Evolutionary conservation across 129 eudicot genomes (phyloP).

Genomic region (Scalesia atractyloides): DNA sequence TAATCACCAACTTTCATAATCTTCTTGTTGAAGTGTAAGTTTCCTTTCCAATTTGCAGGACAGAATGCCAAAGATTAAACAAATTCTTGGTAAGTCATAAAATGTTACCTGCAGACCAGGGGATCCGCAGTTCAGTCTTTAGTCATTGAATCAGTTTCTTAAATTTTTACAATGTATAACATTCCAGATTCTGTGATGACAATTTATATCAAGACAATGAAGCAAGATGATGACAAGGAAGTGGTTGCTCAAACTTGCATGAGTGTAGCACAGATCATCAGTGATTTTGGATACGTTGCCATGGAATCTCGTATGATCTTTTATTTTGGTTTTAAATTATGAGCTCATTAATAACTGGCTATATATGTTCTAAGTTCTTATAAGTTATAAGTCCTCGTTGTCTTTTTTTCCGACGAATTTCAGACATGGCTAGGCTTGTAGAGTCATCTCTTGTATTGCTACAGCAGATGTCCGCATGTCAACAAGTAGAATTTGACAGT

Average conservation of each 20-base stretch:
- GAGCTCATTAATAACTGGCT: neutral
- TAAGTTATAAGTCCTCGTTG: neutral
- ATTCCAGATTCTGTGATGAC: constrained; percentile 75
- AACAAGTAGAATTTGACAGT: constrained; percentile 63
- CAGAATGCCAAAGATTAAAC: constrained; percentile 55
- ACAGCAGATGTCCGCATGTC: constrained; percentile 71
- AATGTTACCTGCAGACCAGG: neutral
- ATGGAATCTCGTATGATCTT: constrained; percentile 65
- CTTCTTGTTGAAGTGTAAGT: constrained; percentile 6
- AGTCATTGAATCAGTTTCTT: constrained; percentile 11
- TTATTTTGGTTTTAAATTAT: neutral
- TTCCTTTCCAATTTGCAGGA: constrained; percentile 52
- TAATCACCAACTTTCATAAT: neutral
- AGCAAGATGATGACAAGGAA: constrained; percentile 96
- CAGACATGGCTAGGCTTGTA: constrained; percentile 73
- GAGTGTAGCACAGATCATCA: constrained; percentile 65
- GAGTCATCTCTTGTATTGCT: constrained; percentile 72
- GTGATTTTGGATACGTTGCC: constrained; percentile 69
- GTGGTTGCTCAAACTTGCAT: constrained; percentile 98
- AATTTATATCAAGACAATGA: constrained; percentile 79
- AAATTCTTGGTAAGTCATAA: constrained; percentile 61
- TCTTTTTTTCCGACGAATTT: constrained; percentile 2
- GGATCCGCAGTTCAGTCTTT: neutral
- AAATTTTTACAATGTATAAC: constrained; percentile 4
- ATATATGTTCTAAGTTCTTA: constrained; percentile 13